A percentile compares a stretch with the other conserved stretches of the same genome.
These are phyloP conservation scores for Fusarium sp. DNA, from an alignment of 2,329 filamentous ascomycete genomes.

Conservation along the genomic window DNA sequence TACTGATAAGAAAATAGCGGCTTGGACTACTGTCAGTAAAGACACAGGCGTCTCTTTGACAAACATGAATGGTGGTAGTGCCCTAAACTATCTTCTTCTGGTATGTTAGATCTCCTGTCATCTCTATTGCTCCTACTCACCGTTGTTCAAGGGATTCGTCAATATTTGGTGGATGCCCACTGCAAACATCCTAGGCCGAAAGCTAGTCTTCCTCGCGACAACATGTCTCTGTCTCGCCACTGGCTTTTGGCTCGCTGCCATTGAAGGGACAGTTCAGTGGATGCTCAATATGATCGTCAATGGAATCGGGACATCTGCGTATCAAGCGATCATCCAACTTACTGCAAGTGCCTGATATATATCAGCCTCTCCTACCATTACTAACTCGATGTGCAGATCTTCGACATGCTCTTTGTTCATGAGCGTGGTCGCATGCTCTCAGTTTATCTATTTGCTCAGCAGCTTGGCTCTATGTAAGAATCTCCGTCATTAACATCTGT, in stretches of 20 bases:
- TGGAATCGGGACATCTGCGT: background rate
- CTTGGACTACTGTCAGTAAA: background rate
- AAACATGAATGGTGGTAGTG: background rate
- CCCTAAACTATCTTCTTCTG: background rate
- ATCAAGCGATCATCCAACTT: background rate
- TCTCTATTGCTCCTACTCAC: rapidly evolving
- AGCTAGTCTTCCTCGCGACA: background rate
- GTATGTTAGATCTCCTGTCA: rapidly evolving
- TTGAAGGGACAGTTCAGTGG: too few relatives aligned
- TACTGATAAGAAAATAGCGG: background rate
- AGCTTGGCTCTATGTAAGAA: background rate
- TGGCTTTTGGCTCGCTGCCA: background rate
- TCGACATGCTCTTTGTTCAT: background rate
- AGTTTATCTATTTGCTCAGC: background rate
- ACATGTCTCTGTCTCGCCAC: background rate
- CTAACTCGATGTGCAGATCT: rapidly evolving
- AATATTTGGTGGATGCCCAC: background rate
- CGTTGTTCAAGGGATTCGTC: background rate
- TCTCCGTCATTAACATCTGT: rapidly evolving
- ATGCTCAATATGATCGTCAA: background rate
- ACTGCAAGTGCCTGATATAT: background rate
- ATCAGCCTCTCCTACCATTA: too few relatives aligned
- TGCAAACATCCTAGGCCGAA: background rate
- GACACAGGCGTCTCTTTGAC: background rate
- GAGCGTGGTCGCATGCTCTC: background rate